phyloP scores from a whole-genome alignment of 129 eudicot species.

The Mikania micrantha region DNA sequence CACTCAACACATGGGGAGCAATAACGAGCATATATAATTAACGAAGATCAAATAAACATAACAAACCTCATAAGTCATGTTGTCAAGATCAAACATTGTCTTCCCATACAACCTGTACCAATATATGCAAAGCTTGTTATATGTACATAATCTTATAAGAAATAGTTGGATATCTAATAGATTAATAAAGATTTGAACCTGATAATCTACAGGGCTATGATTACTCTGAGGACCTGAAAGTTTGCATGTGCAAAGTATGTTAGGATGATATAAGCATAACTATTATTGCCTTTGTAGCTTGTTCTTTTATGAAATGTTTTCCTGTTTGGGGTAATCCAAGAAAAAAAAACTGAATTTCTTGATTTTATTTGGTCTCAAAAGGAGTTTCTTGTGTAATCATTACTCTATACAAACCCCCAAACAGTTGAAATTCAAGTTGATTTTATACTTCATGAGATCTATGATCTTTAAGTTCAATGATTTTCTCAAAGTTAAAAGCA shows the following conservation, averaged over 20 bases:
- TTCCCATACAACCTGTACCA: conserved; percentile 78
- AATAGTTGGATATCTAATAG: neutral
- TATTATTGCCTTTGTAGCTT: neutral
- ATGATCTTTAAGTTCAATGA: neutral
- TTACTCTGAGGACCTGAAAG: conserved; percentile 62
- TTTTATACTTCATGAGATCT: too few relatives aligned
- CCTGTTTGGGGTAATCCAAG: neutral
- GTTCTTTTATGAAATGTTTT: neutral
- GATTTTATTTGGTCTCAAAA: neutral
- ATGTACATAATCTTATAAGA: neutral
- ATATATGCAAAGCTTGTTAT: conserved; percentile 5
- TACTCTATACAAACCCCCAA: neutral
- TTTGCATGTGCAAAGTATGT: conserved; percentile 1
- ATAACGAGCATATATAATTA: neutral
- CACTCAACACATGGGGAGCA: neutral
- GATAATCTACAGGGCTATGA: conserved; percentile 56
- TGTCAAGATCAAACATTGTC: conserved; percentile 80
- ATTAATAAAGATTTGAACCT: conserved; percentile 65
- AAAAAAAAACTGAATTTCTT: neutral
- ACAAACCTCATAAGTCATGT: conserved; percentile 89
- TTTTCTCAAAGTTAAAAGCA: neutral
- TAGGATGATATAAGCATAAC: neutral
- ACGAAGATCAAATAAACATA: neutral
- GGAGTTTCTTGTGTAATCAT: neutral
- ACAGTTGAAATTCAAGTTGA: too few relatives aligned